Evolutionary conservation across 768 basidiomycete species (phyloP), one percentile per base, ranked within the genome.

Genomic region (Boletus rufocinnamomeus): DNA sequence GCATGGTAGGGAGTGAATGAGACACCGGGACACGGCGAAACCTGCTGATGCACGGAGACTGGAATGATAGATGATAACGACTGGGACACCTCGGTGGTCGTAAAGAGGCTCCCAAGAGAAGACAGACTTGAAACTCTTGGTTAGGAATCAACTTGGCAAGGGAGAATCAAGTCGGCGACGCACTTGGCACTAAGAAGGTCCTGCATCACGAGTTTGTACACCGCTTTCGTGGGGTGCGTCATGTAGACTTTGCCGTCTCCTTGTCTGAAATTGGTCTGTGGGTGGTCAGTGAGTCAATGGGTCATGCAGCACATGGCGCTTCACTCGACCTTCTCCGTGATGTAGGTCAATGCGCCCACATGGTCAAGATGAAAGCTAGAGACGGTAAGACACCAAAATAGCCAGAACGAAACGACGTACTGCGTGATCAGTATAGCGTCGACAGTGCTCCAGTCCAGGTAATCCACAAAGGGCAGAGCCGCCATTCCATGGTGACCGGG

Each of bases 181-280:
- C 48, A 95, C 95, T 91, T 85, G 83, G 90, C 93, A 32, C 92
- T 85, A 54, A 98, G 88, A 69, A 90, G 95, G 69, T 98, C 96
- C 72, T 95, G 93, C 95, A 98, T 98, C 81, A 98, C 94, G 72
- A 95, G 91, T 62, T 94, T 94, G 78, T 98, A 95, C 50, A 98
- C 83, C 3, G 93, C 95, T 74, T 98, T 99, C 13, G 96, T 99
- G 2, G 96, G 93, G 74, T 95, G 93, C 3, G 96, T 98, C 96
- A 98, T 99, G 77, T 98, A 99, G 10, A 98, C 94, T 66, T 95
- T 96, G 21, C 96, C 96, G 57, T 88, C 89, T 21, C 96, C 96
- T 70, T 97, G 93, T 69, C 85, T 79, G 73, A 99, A 98, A 74
- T 97, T 98, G n/a, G 96, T 98, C 96, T 98, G 63, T 30, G 9